Evolutionary conservation across 345 rosid genomes (phyloP).

Genomic region (Gossypium australe): DNA sequence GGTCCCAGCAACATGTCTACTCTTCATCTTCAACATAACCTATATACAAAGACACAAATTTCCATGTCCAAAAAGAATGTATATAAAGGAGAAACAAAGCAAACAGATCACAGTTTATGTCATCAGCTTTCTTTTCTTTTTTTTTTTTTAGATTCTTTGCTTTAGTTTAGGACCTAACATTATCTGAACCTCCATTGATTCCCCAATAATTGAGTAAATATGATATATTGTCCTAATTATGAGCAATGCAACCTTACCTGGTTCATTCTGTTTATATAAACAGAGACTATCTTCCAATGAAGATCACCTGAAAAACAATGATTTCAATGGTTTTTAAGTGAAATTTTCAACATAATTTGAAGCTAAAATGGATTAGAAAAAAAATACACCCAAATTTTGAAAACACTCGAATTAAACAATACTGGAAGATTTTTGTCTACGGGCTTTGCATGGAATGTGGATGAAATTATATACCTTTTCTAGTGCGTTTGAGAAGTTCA

Average conservation of each 20-base stretch:
- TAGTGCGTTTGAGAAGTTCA: constrained; percentile 91
- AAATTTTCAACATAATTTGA: background rate
- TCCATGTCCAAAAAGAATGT: constrained; percentile 24
- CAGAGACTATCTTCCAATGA: constrained; percentile 89
- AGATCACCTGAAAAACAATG: constrained; percentile 65
- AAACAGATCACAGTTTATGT: constrained; percentile 23
- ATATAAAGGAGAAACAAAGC: constrained; percentile 7
- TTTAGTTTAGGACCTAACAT: constrained; percentile 21
- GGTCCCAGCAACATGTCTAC: constrained; percentile 91
- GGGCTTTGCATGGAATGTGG: background rate
- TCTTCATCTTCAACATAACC: constrained; percentile 98
- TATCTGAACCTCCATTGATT: constrained; percentile 24
- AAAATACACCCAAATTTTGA: too few relatives aligned
- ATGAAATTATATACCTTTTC: constrained; percentile 49
- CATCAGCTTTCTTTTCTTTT: constrained; percentile 24
- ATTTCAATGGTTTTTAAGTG: background rate
- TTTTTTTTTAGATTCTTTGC: constrained; percentile 21
- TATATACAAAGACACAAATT: constrained; percentile 30
- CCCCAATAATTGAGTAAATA: constrained; percentile 35
- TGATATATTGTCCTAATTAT: too few relatives aligned
- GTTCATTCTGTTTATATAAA: constrained; percentile 69
- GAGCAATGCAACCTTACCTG: constrained; percentile 39
- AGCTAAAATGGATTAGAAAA: background rate
- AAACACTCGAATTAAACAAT: background rate
- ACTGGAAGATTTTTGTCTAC: background rate